Evolutionary conservation across 176 grass and related monocot genomes (phyloP), one percentile per base, ranked within the genome.

Genomic region (Otatea glauca): DNA sequence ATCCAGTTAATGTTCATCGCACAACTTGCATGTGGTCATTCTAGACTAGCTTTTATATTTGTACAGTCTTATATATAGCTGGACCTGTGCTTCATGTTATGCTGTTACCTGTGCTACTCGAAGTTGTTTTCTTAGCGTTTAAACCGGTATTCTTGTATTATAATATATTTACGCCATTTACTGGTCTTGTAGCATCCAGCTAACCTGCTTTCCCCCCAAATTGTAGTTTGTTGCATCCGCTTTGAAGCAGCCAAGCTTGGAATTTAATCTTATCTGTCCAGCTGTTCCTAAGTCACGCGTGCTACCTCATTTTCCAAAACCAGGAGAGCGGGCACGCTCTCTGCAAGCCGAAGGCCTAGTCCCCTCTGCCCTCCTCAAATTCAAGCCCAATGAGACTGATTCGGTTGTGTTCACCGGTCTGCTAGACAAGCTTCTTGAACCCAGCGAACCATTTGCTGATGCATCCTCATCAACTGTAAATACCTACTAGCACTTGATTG

Each of bases 311-410:
- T 91, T 87, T 68, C 74, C 77, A 32, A 87, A 83, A 56, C 65
- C 65, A 21, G 96, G 93, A 67, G 88, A 80, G 13, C 90, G 39
- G 80, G 25, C 85, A 81, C 81, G 74, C 75, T 94, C 87, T 1
- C 43, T 99, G 29, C 93, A 86, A 86, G 96, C 96, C 3, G 93
- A 96, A 61, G 89, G 89, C 16, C 84, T 99, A 21, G 91, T 94
- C 43, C 93, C 93, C 60, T 96, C 93, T 17, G 89, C 91, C 2
- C 86, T 92, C 7, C 81, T 99, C 69, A 99, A 89, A 81, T 96
- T 99, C 85, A 94, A 76, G 71, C 83, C 96, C 9, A 64, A 78
- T 42, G 93, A 99, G 85, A 96, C 93, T 0, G 88, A 94, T 86
- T 89, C 88, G 0, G 23, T 84, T 41, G 27, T 84, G 50, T 99